Percentiles rank a stretch among this genome's conserved stretches.
Evolutionary conservation across 1,284 basidiomycete genomes (phyloP).

Genomic region (Neonothopanus nambi): DNA sequence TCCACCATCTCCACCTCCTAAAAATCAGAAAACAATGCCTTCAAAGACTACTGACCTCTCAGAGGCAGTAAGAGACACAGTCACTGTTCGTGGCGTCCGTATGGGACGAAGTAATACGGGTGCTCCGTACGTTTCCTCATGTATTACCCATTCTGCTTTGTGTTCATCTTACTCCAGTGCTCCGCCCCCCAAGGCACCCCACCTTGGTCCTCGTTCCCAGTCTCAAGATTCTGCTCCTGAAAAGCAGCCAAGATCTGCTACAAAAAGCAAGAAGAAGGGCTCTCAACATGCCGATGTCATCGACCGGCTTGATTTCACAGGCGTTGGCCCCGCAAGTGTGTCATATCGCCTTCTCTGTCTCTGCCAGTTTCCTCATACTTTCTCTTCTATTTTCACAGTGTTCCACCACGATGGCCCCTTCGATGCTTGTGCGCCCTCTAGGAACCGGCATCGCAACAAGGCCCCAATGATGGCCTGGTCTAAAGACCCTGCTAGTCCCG

Average conservation of each 20-base stretch:
- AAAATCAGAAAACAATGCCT: slow-evolving; percentile 29
- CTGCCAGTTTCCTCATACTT: slow-evolving; percentile 19
- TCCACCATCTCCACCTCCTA: slow-evolving; percentile 21
- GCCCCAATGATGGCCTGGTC: slow-evolving; percentile 83
- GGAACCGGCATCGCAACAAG: slow-evolving; percentile 74
- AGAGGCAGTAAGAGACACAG: slow-evolving; percentile 67
- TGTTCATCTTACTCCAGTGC: slow-evolving; percentile 23
- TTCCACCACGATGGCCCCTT: slow-evolving; percentile 89
- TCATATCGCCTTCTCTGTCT: slow-evolving; percentile 24
- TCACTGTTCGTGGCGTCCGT: slow-evolving; percentile 45
- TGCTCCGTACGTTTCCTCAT: slow-evolving; percentile 11
- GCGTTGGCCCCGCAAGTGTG: slow-evolving; percentile 71
- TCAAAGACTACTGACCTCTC: slow-evolving; percentile 44
- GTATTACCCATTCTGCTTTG: slow-evolving; percentile 19
- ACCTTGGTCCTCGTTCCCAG: slow-evolving; percentile 57
- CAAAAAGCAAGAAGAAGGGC: slow-evolving; percentile 51
- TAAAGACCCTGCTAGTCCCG: slow-evolving; percentile 32
- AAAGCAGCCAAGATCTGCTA: slow-evolving; percentile 8
- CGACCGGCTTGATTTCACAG: slow-evolving; percentile 63
- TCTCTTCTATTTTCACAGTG: slow-evolving; percentile 44
- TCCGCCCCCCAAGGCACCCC: slow-evolving; percentile 28
- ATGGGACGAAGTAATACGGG: slow-evolving; percentile 16
- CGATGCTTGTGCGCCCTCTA: slow-evolving; percentile 84
- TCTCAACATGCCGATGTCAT: slow-evolving; percentile 70
- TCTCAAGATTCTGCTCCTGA: slow-evolving; percentile 69